Conservation (phyloP, 2,329 filamentous ascomycete species). For the Fusarium staphyleae region DNA sequence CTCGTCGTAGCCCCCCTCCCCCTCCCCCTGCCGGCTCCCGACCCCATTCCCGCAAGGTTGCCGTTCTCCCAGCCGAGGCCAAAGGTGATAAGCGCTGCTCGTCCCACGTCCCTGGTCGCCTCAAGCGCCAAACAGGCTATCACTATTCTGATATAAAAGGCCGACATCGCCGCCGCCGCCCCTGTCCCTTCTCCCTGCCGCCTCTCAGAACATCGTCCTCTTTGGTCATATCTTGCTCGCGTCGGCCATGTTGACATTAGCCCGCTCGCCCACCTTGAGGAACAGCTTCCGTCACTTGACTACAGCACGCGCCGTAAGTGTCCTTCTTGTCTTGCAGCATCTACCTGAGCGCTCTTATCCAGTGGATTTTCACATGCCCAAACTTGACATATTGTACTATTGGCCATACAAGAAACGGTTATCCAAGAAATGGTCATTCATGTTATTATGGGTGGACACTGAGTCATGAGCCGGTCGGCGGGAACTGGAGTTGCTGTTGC, state of each 20-base stretch:
- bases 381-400: not conserved
- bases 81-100: slow-evolving; percentile 20
- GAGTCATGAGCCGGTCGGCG: slow-evolving; percentile 20
- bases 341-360: not conserved
- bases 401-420: too few species aligned
- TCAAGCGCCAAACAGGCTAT: slow-evolving; percentile 20
- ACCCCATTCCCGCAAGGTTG: not conserved
- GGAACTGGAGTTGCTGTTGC: slow-evolving; percentile 13
- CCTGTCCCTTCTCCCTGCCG: slow-evolving; percentile 7
- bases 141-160: slow-evolving; percentile 23
- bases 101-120: slow-evolving; percentile 1
- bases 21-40: slow-evolving; percentile 3
- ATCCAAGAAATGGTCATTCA: too few species aligned
- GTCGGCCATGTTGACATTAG: slow-evolving; percentile 48
- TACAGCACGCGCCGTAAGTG: slow-evolving; percentile 40
- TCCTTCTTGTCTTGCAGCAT: not conserved
- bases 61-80: slow-evolving; percentile 29
- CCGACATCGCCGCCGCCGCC: slow-evolving; percentile 16
- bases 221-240: not conserved
- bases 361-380: slow-evolving; percentile 2
- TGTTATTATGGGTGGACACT: not conserved
- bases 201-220: slow-evolving; percentile 10
- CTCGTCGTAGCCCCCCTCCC: too few species aligned
- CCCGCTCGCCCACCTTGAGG: slow-evolving; percentile 45
- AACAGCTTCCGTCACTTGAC: slow-evolving; percentile 45